A percentile compares a stretch with the other conserved stretches of the same genome.
phyloP scores from a whole-genome alignment of 169 alveolate species.

The Plasmodium knowlesi region DNA sequence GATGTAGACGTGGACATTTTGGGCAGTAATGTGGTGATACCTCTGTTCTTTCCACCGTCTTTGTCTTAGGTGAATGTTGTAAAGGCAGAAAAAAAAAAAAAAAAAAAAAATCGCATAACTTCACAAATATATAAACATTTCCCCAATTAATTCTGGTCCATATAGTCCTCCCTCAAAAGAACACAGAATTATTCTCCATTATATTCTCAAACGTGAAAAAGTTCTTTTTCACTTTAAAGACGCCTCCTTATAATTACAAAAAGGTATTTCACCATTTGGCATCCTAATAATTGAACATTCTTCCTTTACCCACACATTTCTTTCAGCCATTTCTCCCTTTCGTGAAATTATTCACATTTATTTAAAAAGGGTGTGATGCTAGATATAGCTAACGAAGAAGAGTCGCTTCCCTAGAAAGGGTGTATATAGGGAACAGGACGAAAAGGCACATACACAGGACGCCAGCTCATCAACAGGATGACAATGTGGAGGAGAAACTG shows the following conservation, averaged over 20 bases:
- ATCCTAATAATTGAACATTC: neutral
- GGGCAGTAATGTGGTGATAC: neutral
- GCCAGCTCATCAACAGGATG: neutral
- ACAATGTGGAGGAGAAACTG: neutral
- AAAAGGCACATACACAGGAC: neutral
- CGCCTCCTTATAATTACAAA: neutral
- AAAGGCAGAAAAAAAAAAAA: neutral
- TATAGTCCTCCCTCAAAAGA: neutral
- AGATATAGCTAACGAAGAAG: neutral
- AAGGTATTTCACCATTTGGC: neutral
- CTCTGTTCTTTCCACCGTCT: neutral
- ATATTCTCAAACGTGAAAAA: neutral
- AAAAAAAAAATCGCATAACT: neutral
- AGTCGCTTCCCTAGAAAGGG: neutral
- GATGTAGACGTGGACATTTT: conserved; percentile 45
- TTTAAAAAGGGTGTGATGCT: neutral
- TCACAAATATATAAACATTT: neutral
- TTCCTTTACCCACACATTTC: neutral
- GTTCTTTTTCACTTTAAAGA: neutral
- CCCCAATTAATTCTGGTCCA: neutral
- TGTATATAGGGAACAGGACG: neutral
- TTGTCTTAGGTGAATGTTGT: neutral
- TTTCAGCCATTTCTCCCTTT: neutral
- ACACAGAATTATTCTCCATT: neutral
- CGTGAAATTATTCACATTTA: neutral